These are phyloP conservation scores for Fusarium nelsonii DNA, from an alignment of 2,329 filamentous ascomycete genomes.

Conservation along the genomic window DNA sequence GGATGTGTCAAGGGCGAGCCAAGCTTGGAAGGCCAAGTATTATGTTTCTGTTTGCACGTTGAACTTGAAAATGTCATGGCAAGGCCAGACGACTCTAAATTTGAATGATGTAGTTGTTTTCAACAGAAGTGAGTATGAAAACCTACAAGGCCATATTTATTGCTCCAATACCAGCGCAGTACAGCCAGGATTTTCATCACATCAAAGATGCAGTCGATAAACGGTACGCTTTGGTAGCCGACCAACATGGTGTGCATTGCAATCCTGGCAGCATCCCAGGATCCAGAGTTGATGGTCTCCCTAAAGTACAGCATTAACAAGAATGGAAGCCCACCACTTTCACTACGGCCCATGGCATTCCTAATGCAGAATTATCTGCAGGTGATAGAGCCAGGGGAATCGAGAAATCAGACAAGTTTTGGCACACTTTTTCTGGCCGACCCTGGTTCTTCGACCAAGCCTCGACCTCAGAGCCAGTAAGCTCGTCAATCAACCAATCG, in stretches of 20 bases:
- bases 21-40: background rate
- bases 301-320: constrained; percentile 12
- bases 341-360: constrained; percentile 44
- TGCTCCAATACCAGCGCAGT: constrained; percentile 59
- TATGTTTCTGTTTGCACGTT: background rate
- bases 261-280: constrained; percentile 37
- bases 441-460: constrained; percentile 17
- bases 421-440: constrained; percentile 3
- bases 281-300: constrained; percentile 21
- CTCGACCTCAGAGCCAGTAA: constrained; percentile 25
- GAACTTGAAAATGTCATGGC: background rate
- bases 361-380: constrained; percentile 45
- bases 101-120: background rate
- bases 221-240: background rate
- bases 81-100: background rate
- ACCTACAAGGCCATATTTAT: background rate
- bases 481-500: constrained; percentile 24
- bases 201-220: background rate
- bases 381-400: constrained; percentile 31
- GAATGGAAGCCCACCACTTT: constrained; percentile 17
- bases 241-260: constrained; percentile 39
- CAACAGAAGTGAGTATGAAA: background rate
- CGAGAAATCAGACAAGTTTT: constrained; percentile 24
- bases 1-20: background rate
- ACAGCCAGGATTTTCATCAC: background rate